Base-by-base conservation (phyloP, 495 filamentous ascomycete genomes). In the Polyplosphaeria fusca region DNA sequence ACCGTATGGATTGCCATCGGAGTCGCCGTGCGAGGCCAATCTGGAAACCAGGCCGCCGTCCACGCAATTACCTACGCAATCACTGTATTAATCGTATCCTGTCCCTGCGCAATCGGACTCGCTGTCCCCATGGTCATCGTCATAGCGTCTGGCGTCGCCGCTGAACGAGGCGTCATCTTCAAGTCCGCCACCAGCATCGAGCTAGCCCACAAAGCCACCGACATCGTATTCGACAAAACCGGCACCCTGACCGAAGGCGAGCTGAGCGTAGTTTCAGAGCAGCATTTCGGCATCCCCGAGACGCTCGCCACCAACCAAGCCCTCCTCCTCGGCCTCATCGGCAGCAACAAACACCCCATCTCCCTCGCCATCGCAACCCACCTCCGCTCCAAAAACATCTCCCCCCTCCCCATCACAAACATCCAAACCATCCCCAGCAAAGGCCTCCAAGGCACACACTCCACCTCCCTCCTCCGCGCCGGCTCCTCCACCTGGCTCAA, bases 151-250 rank as follows among this genome's bases (percentile, higher is more conserved):
- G 84, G 86, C 4, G 74, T 86, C 18, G 86, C 77, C 0, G 84
- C 87, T 9, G 77, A 84, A 48, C 66, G 73, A 32, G 88, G 88
- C 0, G 65, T 91, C n/a, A 76, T 91, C 27, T 81, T 89, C 69
- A 88, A 88, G 55, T 73, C 81, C 1, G 76, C 86, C 2, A 73
- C 78, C 37, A 74, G 75, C 2, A 78, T 87, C 13, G 87, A 90
- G 68, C 70, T 77, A 2, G 86, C 81, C 0, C 60, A 77, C 52
- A 85, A 82, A 26, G 74, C 78, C 0, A 74, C 80, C 0, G 80
- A 88, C 59, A 79, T 91, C 14, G 77, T 91, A 1, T 89, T 93
- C 60, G 88, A 91, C 74, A 91, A 91, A 67, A 91, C 87, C 0
- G 88, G 88, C 0, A 93, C 87, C 4, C 66, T 91, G 1, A 91